These are phyloP conservation scores for Ophiocordyceps sinensis DNA, from an alignment of 2,329 filamentous ascomycete genomes.

Conservation along the genomic window DNA sequence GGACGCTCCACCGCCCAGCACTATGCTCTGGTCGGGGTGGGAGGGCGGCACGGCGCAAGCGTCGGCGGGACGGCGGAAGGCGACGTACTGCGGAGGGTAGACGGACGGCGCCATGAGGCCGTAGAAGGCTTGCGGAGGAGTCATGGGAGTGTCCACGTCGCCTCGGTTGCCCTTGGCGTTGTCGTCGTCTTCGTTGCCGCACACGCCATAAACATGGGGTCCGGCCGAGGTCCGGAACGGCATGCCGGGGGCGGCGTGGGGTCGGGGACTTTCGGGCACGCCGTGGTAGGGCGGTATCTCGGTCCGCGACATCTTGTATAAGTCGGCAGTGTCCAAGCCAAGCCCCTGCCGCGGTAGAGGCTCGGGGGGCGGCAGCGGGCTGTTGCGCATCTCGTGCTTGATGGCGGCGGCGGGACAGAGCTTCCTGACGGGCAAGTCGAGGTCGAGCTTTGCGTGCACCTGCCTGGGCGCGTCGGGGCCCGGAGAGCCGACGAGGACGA, in stretches of 20 bases:
- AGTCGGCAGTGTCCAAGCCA: background rate
- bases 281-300: background rate
- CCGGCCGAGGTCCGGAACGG: background rate
- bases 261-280: background rate
- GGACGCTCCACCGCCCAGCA: background rate
- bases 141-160: background rate
- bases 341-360: background rate
- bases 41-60: background rate
- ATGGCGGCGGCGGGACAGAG: conserved; percentile 2
- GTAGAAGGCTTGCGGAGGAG: background rate
- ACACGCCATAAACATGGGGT: background rate
- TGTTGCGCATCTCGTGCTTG: conserved; percentile 1
- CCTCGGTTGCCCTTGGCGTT: background rate
- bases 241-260: background rate
- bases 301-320: background rate
- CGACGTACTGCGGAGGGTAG: background rate
- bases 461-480: background rate
- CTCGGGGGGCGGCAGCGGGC: background rate
- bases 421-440: conserved; percentile 4
- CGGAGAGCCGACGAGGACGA: conserved; percentile 18
- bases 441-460: background rate
- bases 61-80: background rate
- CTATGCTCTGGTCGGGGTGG: background rate
- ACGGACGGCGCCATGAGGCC: background rate
- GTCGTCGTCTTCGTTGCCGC: background rate